A percentile compares a stretch with the other conserved stretches of the same genome.
These are phyloP conservation scores for Wickerhamiella lipophila DNA, from an alignment of 805 yeast genomes.

Conservation along the genomic window DNA sequence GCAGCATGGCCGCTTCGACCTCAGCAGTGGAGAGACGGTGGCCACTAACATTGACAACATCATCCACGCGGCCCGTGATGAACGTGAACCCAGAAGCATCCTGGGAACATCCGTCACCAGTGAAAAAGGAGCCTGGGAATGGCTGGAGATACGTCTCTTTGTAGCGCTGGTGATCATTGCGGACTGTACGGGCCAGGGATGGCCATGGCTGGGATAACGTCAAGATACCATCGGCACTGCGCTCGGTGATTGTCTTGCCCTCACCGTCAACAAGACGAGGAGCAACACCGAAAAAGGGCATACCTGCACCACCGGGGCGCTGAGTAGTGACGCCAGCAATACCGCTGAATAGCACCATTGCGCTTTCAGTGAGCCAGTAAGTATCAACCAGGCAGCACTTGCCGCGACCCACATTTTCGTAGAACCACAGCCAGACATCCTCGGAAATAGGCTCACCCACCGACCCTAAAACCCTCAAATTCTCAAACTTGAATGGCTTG, in stretches of 20 bases:
- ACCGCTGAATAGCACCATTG: conserved; percentile 68
- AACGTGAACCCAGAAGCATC: conserved; percentile 75
- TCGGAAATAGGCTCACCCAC: conserved; percentile 96
- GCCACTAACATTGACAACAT: conserved; percentile 77
- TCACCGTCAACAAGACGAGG: conserved; percentile 56
- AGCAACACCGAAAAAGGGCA: conserved; percentile 74
- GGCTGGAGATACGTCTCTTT: conserved; percentile 74
- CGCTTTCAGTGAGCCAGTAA: conserved; percentile 84
- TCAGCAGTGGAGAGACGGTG: conserved; percentile 83
- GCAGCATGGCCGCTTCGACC: conserved; percentile 59
- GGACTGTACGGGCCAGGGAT: conserved; percentile 70
- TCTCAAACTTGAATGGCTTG: conserved; percentile 46
- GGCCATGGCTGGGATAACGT: conserved; percentile 71
- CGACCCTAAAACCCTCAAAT: conserved; percentile 77
- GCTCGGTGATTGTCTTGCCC: conserved; percentile 55
- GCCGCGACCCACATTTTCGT: conserved; percentile 73
- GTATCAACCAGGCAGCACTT: conserved; percentile 72
- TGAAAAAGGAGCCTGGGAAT: conserved; percentile 69
- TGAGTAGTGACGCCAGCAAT: conserved; percentile 64
- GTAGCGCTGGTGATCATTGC: conserved; percentile 62
- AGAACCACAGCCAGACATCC: conserved; percentile 94
- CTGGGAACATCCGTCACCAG: conserved; percentile 85
- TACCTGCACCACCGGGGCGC: conserved; percentile 76
- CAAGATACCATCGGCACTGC: conserved; percentile 69
- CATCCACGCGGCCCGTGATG: conserved; percentile 80